Percentiles rank a stretch among this genome's conserved stretches.
phyloP scores from a whole-genome alignment of 2,329 filamentous ascomycete genomes.

The Aspergillus tubingensis region DNA sequence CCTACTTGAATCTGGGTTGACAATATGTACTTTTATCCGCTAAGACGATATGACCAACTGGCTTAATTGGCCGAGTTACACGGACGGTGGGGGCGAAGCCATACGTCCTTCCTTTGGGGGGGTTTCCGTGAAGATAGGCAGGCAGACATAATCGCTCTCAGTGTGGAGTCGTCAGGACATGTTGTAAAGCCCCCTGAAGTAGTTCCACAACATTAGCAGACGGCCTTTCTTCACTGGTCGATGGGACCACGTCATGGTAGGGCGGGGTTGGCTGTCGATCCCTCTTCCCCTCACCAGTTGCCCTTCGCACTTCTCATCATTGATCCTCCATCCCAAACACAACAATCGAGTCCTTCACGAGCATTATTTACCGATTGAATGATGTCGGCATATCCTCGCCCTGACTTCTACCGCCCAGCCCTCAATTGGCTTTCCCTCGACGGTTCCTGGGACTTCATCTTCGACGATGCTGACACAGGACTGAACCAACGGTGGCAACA shows the following conservation, averaged over 20 bases:
- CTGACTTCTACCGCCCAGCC: slow-evolving; percentile 61
- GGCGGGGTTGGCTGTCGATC: not conserved
- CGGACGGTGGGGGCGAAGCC: too few species aligned
- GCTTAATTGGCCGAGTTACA: too few species aligned
- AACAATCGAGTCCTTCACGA: not conserved
- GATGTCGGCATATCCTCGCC: slow-evolving; percentile 57
- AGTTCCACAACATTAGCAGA: too few species aligned
- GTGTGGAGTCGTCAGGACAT: too few species aligned
- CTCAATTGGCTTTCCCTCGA: slow-evolving; percentile 64
- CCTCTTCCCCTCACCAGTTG: not conserved
- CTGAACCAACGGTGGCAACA: slow-evolving; percentile 57
- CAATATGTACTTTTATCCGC: not conserved
- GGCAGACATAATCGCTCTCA: too few species aligned
- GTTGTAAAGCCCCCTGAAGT: too few species aligned
- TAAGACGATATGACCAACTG: too few species aligned
- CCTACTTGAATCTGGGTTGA: too few species aligned
- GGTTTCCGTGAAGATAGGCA: too few species aligned
- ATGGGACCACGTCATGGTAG: too few species aligned
- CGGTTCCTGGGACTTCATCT: slow-evolving; percentile 64
- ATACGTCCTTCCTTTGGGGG: too few species aligned
- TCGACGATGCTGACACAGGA: slow-evolving; percentile 65
- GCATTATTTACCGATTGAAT: not conserved
- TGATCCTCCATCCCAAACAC: not conserved
- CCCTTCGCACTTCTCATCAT: not conserved
- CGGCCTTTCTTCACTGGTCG: too few species aligned